These are phyloP conservation scores for Boechera retrofracta DNA, from an alignment of 345 rosid species.

Conservation along the genomic window DNA sequence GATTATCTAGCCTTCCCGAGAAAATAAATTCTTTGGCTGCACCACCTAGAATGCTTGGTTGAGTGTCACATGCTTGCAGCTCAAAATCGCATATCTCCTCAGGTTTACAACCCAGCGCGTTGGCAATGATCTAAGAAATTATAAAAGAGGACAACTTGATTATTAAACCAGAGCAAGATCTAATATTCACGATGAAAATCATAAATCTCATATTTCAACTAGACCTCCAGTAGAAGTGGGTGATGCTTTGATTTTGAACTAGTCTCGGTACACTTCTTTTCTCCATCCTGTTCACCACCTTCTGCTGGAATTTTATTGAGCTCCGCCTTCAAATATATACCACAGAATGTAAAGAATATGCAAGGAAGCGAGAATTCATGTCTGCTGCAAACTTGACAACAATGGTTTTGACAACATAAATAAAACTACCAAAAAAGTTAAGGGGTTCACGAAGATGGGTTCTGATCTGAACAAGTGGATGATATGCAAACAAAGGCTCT, in stretches of 20 bases:
- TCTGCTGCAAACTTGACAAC: neutral
- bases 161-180: constrained; percentile 20
- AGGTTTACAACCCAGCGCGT: constrained; percentile 63
- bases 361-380: neutral
- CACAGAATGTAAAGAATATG: neutral
- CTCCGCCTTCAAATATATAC: constrained; percentile 64
- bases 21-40: constrained; percentile 87
- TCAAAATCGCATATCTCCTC: constrained; percentile 91
- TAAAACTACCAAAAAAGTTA: constrained; percentile 1
- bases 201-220: constrained; percentile 8
- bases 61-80: constrained; percentile 97
- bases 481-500: constrained; percentile 4
- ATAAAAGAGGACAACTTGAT: constrained; percentile 18
- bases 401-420: neutral
- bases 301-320: constrained; percentile 59
- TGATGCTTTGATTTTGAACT: constrained; percentile 65
- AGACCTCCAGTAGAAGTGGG: constrained; percentile 72
- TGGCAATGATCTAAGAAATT: constrained; percentile 63
- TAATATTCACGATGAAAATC: neutral
- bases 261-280: constrained; percentile 42
- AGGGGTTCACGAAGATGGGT: constrained; percentile 1
- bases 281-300: constrained; percentile 45
- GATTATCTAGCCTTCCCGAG: constrained; percentile 98
- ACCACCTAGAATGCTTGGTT: constrained; percentile 84
- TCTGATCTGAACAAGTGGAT: neutral